Percentiles rank a stretch among this genome's conserved stretches.
phyloP scores from a whole-genome alignment of 306 rosid genomes.

The Lablab purpureus region DNA sequence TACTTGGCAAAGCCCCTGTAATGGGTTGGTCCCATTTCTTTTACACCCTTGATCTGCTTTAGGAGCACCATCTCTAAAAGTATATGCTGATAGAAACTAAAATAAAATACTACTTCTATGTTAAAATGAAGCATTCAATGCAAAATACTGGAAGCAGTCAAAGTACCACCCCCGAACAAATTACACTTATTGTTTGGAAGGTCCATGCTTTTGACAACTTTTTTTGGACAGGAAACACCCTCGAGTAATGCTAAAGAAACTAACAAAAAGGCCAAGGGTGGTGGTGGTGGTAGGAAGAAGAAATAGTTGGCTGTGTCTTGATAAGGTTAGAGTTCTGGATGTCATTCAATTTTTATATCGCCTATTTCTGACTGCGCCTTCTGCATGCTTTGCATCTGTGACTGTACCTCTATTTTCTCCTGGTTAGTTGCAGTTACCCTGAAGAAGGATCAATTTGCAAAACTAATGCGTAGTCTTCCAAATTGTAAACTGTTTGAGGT shows the following conservation, averaged over 20 bases:
- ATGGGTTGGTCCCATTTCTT: neutral
- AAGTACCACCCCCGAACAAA: neutral
- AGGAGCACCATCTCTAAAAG: constrained; percentile 22
- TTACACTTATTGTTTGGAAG: constrained; percentile 8
- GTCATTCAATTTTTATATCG: neutral
- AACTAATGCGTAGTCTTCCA: constrained; percentile 26
- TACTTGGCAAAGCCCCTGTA: neutral
- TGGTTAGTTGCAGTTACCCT: constrained; percentile 30
- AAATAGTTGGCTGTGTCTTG: constrained; percentile 51
- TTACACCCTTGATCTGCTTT: neutral
- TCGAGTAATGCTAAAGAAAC: constrained; percentile 57
- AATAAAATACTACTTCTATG: neutral
- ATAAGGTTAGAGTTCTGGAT: constrained; percentile 51
- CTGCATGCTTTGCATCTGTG: neutral
- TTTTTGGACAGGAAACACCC: constrained; percentile 64
- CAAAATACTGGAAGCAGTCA: constrained; percentile 5
- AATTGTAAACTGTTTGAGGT: constrained; percentile 40
- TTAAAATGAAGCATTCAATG: constrained; percentile 1
- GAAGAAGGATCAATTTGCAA: constrained; percentile 20
- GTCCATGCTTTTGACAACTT: constrained; percentile 27
- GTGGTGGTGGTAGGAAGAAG: constrained; percentile 69
- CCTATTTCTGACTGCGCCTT: constrained; percentile 17
- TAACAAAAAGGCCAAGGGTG: constrained; percentile 63
- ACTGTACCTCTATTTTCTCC: neutral
- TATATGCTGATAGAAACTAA: constrained; percentile 15